Evolutionary conservation across 805 yeast species (phyloP), one percentile per base, ranked within the genome.

Genomic region (Kluyveromyces wickerhamii): DNA sequence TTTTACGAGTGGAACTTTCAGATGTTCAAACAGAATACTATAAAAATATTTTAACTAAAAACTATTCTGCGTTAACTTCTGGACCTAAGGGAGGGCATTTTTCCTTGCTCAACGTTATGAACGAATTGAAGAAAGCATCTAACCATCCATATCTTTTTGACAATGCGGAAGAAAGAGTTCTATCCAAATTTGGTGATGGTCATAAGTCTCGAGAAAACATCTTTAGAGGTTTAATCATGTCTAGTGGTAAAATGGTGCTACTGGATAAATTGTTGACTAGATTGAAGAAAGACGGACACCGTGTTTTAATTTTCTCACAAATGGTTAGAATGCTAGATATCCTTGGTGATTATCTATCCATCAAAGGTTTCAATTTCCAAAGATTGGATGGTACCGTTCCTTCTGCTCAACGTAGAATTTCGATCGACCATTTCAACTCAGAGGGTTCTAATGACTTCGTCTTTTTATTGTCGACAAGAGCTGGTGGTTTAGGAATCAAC

Each of bases 401-500:
- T 3, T 86, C 96, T 1, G 75, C 92, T 4, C 94, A 88, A 46
- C 77, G 99, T 60, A 75, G 96, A 55, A 77, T 88, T 20, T 83
- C 97, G 2, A 92, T 92, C 51, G 98, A 92, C 54, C 98, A 92
- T 57, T 92, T 82, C 67, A 92, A 92, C 60, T 86, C 95, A 0
- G 92, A 89, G 1, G 95, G 76, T 32, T 85, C 96, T 4, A 81
- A 78, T 37, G 98, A 92, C 58, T 89, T 88, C 54, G 94, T 79
- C 2, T 92, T 92, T 44, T 60, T 92, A 51, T 66, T 92, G 34
- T 81, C 94, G 16, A 92, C 99, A 1, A 76, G 99, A 66, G 99
- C 99, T 10, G 99, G 99, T 66, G 99, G 99, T 36, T 69, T 92
- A 41, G 99, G 99, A 62, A 92, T 92, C 56, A 92, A 92, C 58